Evolutionary conservation across 306 rosid genomes (phyloP), one percentile per base, ranked within the genome.

Genomic region (Phaseolus lunatus): DNA sequence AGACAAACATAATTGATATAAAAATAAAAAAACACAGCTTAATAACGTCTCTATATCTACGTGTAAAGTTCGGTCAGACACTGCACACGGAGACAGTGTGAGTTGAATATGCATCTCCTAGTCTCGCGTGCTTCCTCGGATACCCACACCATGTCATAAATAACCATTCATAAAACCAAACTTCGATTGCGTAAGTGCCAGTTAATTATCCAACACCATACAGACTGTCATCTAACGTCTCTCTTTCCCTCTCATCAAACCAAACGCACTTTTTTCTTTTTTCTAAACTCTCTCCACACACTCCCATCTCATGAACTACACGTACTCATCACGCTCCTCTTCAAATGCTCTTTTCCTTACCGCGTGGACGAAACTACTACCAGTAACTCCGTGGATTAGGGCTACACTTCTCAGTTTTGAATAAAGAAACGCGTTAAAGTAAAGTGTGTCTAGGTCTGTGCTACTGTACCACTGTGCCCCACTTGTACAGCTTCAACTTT

Each of bases 201-300:
- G 89, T 73, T 59, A 59, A 59, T 57, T 33, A 33, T 33, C 66
- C 8, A 82, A 68, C 78, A 13, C 20, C 37, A 12, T 74, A 87
- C 88, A 85, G 91, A 64, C 89, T 87, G 94, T 85, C 52, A 44
- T 77, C 73, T 33, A 85, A 77, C 79, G 77, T 72, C 61, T 50
- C 49, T 74, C 54, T 70, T 54, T 50, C 49, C 75, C 76, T 71
- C 49, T 52, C 63, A 27, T 29, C 4, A 35, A 31, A 31, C 35
- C 35, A n/a, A n/a, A n/a, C n/a, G n/a, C n/a, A n/a, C n/a, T n/a
- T 31, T 31, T 4, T 5, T 16, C 9, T 48, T 69, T 24, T 10
- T 26, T 48, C 29, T 48, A 12, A 23, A 48, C 31, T 3, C 10
- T 37, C 43, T 7, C 43, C 12, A 39, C 44, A 9, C 24, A 9